Conservation (phyloP, 2,329 filamentous ascomycete species). For the Penicillium sp. region DNA sequence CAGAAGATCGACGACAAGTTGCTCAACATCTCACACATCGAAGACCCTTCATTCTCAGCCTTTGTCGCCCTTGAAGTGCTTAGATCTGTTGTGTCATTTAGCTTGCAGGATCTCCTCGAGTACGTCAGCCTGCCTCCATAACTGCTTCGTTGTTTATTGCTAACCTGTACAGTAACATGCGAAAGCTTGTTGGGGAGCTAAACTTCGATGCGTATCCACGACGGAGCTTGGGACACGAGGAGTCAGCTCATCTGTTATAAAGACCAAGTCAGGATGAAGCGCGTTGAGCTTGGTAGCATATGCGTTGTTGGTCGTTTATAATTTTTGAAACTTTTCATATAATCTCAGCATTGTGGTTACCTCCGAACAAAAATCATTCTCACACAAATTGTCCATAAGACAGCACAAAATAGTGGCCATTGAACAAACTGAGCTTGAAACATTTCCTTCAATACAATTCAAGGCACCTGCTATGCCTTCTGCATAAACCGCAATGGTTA, state of each 20-base stretch:
- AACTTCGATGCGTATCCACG: slow-evolving; percentile 35
- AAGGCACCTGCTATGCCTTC: not conserved
- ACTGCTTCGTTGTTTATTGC: not conserved
- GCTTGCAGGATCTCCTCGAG: slow-evolving; percentile 38
- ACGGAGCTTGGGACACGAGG: slow-evolving; percentile 15
- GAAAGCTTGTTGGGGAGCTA: slow-evolving; percentile 41
- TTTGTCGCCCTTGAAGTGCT: slow-evolving; percentile 74
- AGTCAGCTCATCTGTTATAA: slow-evolving; percentile 17
- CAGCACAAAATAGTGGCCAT: too few species aligned
- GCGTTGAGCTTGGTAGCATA: not conserved
- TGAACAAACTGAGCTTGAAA: too few species aligned
- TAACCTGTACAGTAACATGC: slow-evolving; percentile 35
- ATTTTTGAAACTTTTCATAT: not conserved
- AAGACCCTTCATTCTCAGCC: slow-evolving; percentile 72
- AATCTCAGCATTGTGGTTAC: not conserved
- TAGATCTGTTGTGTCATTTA: slow-evolving; percentile 39
- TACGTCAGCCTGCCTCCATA: slow-evolving; percentile 24
- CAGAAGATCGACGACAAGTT: slow-evolving; percentile 64
- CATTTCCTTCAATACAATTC: too few species aligned
- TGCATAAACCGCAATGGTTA: not conserved
- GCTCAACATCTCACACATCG: slow-evolving; percentile 66
- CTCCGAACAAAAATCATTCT: not conserved
- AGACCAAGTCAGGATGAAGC: not conserved
- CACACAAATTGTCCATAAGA: too few species aligned
- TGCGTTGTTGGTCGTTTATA: not conserved